Conservation (phyloP, 495 filamentous ascomycete species). For the Cercophora samala region DNA sequence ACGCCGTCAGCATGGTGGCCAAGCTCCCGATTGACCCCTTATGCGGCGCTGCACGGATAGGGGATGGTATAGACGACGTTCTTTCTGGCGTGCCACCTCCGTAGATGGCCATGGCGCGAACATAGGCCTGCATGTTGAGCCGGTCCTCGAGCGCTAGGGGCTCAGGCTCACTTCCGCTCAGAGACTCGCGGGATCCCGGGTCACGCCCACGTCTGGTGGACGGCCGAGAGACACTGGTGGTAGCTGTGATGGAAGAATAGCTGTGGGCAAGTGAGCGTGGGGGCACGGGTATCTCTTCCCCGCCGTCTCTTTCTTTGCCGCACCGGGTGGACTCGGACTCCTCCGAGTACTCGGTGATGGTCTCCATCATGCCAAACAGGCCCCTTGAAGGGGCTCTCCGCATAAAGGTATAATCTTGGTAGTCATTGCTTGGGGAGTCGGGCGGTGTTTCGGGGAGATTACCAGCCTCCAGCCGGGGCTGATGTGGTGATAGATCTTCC, state of each 20-base stretch:
- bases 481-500: background rate
- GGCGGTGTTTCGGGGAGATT: background rate
- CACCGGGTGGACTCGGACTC: background rate
- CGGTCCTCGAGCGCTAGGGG: background rate
- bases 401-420: background rate
- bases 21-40: slow-evolving; percentile 1
- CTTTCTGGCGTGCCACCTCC: background rate
- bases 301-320: background rate
- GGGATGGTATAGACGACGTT: background rate
- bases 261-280: background rate
- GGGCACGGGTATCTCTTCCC: background rate
- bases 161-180: background rate
- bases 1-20: slow-evolving; percentile 4
- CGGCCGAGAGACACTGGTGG: background rate
- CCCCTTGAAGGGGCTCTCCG: background rate
- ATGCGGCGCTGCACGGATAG: background rate
- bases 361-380: slow-evolving; percentile 12
- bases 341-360: slow-evolving; percentile 18
- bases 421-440: background rate
- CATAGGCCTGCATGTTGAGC: slow-evolving; percentile 11
- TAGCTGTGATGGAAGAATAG: background rate
- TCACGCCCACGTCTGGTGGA: background rate
- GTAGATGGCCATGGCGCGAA: slow-evolving; percentile 4
- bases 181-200: background rate
- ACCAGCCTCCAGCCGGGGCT: background rate